Evolutionary conservation across 192 early-diverging fungal species (phyloP), one percentile per base, ranked within the genome.

Genomic region (Hyaloraphidium curvatum): DNA sequence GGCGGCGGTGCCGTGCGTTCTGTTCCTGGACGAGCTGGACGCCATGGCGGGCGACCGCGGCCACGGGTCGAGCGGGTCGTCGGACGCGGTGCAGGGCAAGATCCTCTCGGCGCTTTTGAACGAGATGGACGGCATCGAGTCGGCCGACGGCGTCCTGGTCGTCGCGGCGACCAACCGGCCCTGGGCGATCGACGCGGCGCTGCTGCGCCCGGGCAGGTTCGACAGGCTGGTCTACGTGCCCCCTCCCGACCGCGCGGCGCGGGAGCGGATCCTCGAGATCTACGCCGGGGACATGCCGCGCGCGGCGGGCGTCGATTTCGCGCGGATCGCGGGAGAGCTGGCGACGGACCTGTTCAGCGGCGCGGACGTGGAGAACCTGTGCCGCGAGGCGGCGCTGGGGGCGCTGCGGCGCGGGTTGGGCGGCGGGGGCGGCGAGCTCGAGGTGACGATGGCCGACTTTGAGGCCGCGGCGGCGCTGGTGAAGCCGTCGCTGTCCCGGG

Each of bases 1-100:
- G 2, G 56, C 83, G 0, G 64, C 80, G 0, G 66, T 74, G 7
- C 95, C 95, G 1, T 74, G 86, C 2, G 75, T 99, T 14, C 67
- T 99, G 29, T 99, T 99, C 67, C 73, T 99, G 31, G 95, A 99
- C 66, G 95, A 99, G 63, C 74, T 95, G 31, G 95, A 99, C 37
- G 81, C 91, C 0, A 83, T 99, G 55, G 91, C 94, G 0, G 95
- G 95, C 1, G 89, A 83, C 60, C 67, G 92, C 3, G 72, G 70
- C 28, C 67, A 77, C 43, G 14, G n/a, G 7, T 48, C 43, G n/a
- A 19, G n/a, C 4, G 11, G 14, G n/a, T 4, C 7, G 21, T 77
- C 89, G 0, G 83, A 91, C 0, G 17, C 43, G 7, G 14, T 25
- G 23, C 83, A 83, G 60, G 84, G 93, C 57, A 77, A 91, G 16